These are phyloP conservation scores for Ustilago bromivora DNA, from an alignment of 1,284 basidiomycete species.

Conservation along the genomic window DNA sequence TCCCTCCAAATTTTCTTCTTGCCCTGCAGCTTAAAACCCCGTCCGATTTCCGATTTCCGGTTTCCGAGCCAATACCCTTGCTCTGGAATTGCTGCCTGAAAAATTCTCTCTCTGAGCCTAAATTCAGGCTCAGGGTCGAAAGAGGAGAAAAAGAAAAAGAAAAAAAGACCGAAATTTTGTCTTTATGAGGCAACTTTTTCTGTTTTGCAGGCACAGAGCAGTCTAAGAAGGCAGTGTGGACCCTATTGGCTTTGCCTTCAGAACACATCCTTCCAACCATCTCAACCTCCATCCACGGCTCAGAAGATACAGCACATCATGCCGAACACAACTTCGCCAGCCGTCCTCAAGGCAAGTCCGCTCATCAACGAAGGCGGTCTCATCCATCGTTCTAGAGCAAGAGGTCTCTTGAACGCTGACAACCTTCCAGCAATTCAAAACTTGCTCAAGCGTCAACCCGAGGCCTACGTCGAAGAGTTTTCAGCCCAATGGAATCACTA, in stretches of 20 bases:
- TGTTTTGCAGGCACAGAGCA: slow-evolving; percentile 9
- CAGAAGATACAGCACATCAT: slow-evolving; percentile 6
- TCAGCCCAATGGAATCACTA: slow-evolving; percentile 99
- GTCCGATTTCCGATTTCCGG: slow-evolving; percentile 28
- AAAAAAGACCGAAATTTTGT: slow-evolving; percentile 24
- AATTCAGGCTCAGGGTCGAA: slow-evolving; percentile 23
- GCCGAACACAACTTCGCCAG: slow-evolving; percentile 42
- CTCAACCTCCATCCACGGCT: slow-evolving; percentile 11
- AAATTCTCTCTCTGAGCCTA: not conserved
- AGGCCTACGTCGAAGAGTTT: slow-evolving; percentile 94
- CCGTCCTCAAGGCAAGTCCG: slow-evolving; percentile 45
- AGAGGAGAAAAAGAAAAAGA: not conserved
- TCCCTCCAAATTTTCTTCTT: slow-evolving; percentile 20
- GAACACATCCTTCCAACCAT: not conserved
- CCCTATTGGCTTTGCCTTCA: too few species aligned
- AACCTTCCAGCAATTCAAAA: slow-evolving; percentile 85
- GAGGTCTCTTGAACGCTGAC: slow-evolving; percentile 67
- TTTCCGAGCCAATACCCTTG: too few species aligned
- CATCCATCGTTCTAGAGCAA: slow-evolving; percentile 60
- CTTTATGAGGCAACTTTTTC: slow-evolving; percentile 3
- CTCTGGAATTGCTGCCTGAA: slow-evolving; percentile 12
- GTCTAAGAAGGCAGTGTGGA: not conserved
- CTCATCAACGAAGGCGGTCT: slow-evolving; percentile 64
- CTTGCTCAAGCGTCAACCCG: slow-evolving; percentile 90
- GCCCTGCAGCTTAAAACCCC: slow-evolving; percentile 4